These are phyloP conservation scores for Phyllosticta citriasiana DNA, from an alignment of 2,329 filamentous ascomycete genomes.

Conservation along the genomic window DNA sequence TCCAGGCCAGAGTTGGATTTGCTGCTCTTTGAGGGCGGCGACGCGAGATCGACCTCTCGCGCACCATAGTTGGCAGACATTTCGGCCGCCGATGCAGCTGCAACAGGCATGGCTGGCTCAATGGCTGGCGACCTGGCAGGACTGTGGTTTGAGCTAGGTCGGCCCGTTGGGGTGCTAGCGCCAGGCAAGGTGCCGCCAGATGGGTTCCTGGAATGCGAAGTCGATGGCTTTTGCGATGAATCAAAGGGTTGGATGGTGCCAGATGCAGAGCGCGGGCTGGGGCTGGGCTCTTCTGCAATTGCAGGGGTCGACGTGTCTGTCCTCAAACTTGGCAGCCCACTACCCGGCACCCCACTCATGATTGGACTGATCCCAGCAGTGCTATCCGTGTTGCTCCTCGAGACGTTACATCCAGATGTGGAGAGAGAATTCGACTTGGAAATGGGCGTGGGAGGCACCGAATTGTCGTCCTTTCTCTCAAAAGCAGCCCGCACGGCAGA, in stretches of 20 bases:
- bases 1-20: conserved; percentile 21
- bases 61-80: conserved; percentile 24
- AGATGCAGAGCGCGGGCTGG: conserved; percentile 25
- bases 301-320: conserved; percentile 38
- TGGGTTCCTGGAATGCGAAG: conserved; percentile 30
- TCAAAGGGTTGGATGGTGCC: neutral
- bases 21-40: conserved; percentile 17
- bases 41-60: conserved; percentile 29
- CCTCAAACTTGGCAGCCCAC: conserved; percentile 17
- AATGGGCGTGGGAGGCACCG: conserved; percentile 42
- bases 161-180: conserved; percentile 44
- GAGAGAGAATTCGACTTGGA: conserved; percentile 33
- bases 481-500: conserved; percentile 58
- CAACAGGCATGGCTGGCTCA: conserved; percentile 33
- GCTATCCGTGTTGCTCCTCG: conserved; percentile 51
- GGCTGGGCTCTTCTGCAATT: conserved; percentile 45
- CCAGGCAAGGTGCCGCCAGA: conserved; percentile 26
- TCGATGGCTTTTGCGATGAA: conserved; percentile 24
- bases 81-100: conserved; percentile 38
- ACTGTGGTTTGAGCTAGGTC: conserved; percentile 48
- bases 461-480: conserved; percentile 45
- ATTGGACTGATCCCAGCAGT: conserved; percentile 57
- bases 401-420: conserved; percentile 32
- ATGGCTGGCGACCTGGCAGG: conserved; percentile 50
- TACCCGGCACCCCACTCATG: conserved; percentile 46